Conservation (phyloP, 2,329 filamentous ascomycete species). For the Oidium heveae region DNA sequence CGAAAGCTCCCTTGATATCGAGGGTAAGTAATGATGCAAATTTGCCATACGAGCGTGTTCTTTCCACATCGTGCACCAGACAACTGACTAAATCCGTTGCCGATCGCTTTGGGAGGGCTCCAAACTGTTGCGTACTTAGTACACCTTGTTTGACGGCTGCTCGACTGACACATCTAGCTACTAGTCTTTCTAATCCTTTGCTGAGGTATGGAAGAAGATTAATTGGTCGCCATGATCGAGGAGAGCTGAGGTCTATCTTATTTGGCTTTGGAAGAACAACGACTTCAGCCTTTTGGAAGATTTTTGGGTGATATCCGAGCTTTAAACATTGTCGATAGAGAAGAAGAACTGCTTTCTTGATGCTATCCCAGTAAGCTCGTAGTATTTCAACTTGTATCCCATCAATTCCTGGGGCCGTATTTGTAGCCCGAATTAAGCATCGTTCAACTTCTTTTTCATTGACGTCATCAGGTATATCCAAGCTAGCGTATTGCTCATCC, state of each 20-base stretch:
- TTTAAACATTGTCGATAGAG: background rate
- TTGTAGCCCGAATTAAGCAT: background rate
- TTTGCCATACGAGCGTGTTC: background rate
- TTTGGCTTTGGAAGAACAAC: background rate
- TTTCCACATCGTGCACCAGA: background rate
- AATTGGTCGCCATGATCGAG: background rate
- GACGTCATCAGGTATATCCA: background rate
- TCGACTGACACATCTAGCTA: background rate
- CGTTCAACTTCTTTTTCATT: background rate
- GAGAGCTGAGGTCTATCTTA: background rate
- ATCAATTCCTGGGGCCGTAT: background rate
- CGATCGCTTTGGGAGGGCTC: background rate
- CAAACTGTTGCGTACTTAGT: background rate
- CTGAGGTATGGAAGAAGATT: background rate
- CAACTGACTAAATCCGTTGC: background rate
- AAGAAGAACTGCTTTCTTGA: background rate
- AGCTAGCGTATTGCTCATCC: background rate
- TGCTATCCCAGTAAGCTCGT: background rate
- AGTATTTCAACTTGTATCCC: background rate
- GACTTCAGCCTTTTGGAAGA: background rate
- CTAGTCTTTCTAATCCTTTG: background rate
- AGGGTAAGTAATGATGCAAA: background rate
- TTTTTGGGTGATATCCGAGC: background rate
- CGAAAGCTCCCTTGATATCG: background rate
- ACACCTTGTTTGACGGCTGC: background rate